A percentile compares a stretch with the other conserved stretches of the same genome.
These are phyloP conservation scores for Senna siamea DNA, from an alignment of 306 rosid species.

Conservation along the genomic window DNA sequence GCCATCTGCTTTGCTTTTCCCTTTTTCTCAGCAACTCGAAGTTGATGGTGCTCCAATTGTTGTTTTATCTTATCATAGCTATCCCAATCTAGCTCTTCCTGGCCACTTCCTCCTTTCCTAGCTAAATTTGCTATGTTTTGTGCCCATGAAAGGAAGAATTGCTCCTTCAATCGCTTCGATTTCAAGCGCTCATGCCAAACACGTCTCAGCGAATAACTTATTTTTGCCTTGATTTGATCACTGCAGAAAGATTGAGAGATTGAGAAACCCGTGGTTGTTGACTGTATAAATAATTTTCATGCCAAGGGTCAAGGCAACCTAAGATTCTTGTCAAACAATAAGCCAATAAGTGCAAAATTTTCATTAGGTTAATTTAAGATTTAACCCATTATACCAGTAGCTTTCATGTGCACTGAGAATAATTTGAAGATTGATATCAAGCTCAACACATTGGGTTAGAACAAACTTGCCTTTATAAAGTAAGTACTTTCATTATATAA, in stretches of 20 bases:
- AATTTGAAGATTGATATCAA: slow-evolving; percentile 2
- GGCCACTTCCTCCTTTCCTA: slow-evolving; percentile 63
- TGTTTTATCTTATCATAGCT: slow-evolving; percentile 46
- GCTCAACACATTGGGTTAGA: slow-evolving; percentile 4
- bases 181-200: slow-evolving; percentile 71
- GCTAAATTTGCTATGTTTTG: slow-evolving; percentile 73
- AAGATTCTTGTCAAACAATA: background rate
- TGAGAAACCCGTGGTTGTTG: slow-evolving; percentile 6
- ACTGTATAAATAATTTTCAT: slow-evolving; percentile 27
- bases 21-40: slow-evolving; percentile 45
- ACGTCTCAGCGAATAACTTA: slow-evolving; percentile 59
- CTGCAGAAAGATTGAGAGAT: slow-evolving; percentile 51
- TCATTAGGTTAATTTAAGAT: background rate
- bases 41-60: slow-evolving; percentile 37
- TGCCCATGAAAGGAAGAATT: slow-evolving; percentile 56
- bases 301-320: slow-evolving; percentile 21
- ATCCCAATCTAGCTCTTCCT: slow-evolving; percentile 65
- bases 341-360: background rate
- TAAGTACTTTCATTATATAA: background rate
- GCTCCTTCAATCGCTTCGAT: slow-evolving; percentile 50
- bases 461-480: background rate
- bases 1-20: slow-evolving; percentile 40
- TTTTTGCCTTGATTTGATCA: slow-evolving; percentile 68
- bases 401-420: slow-evolving; percentile 30
- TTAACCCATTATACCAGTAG: background rate